Percentiles rank a stretch among this genome's conserved stretches.
Conservation (phyloP, 2,329 filamentous ascomycete species). For the Knoxdaviesia capensis region DNA sequence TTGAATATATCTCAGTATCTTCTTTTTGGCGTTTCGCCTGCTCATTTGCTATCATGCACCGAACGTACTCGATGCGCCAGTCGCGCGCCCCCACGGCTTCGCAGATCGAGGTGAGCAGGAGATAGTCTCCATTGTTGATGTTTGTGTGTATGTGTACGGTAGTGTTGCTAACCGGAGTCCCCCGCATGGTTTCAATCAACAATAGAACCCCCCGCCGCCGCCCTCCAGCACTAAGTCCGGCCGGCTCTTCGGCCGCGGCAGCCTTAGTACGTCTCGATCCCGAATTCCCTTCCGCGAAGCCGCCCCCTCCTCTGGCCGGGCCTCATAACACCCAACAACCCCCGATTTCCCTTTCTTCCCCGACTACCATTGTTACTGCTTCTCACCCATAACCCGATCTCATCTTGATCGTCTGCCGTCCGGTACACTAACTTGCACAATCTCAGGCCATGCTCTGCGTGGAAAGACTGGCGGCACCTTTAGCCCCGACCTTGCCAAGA, state of each 20-base stretch:
- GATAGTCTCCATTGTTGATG: too few relatives aligned
- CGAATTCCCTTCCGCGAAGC: not conserved
- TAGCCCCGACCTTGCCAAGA: conserved; percentile 80
- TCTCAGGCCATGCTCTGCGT: conserved; percentile 44
- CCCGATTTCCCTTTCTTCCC: not conserved
- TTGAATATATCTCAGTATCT: not conserved
- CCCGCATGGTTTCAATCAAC: not conserved
- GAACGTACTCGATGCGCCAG: conserved; percentile 97
- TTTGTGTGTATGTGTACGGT: too few relatives aligned
- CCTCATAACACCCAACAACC: not conserved
- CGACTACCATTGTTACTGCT: not conserved
- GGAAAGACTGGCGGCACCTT: conserved; percentile 59
- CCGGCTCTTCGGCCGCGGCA: conserved; percentile 70
- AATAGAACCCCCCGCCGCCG: conserved; percentile 79
- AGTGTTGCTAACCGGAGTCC: too few relatives aligned
- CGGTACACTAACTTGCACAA: conserved; percentile 2
- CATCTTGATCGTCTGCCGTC: not conserved
- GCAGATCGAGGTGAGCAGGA: conserved; percentile 31
- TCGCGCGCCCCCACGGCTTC: conserved; percentile 89
- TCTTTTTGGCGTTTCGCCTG: not conserved
- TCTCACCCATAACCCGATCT: not conserved
- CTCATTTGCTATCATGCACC: conserved; percentile 51
- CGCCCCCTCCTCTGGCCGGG: not conserved
- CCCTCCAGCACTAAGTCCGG: conserved; percentile 78
- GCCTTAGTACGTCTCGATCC: conserved; percentile 49